These are phyloP conservation scores for Choricystis sp. DNA, from an alignment of 139 green algal species.

Conservation along the genomic window DNA sequence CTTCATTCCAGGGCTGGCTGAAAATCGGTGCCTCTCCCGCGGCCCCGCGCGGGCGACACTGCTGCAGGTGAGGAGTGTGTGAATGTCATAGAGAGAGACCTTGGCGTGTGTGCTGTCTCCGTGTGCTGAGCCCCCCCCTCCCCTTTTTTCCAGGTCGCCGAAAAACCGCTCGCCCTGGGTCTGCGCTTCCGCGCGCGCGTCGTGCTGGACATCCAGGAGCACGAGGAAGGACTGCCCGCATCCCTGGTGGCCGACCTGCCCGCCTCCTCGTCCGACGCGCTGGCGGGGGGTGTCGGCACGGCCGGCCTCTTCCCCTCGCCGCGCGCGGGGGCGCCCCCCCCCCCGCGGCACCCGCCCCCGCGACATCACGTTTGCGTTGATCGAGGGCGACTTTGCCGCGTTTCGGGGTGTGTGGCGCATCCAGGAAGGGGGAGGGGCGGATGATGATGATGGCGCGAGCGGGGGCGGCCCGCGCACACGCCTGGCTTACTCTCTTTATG, in stretches of 20 bases:
- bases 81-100: too few species aligned
- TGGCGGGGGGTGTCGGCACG: too few species aligned
- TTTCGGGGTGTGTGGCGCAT: conserved; percentile 70
- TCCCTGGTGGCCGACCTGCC: too few species aligned
- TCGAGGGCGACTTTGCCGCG: conserved; percentile 60
- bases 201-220: conserved; percentile 52
- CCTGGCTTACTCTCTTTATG: conserved; percentile 53
- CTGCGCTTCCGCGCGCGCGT: conserved; percentile 57
- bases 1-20: conserved; percentile 60
- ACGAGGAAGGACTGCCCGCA: conserved; percentile 6
- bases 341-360: conserved; percentile 1
- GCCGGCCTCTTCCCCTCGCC: background rate
- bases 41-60: conserved; percentile 7
- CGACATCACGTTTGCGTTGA: conserved; percentile 56
- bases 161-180: conserved; percentile 62
- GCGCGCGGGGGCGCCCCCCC: conserved; percentile 7
- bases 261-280: background rate
- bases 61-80: too few species aligned
- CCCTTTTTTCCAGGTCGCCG: conserved; percentile 67
- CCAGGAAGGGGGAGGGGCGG: conserved; percentile 10
- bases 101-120: too few species aligned
- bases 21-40: conserved; percentile 46
- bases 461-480: conserved; percentile 8
- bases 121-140: too few species aligned
- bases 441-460: background rate